Base-by-base conservation (phyloP, 495 filamentous ascomycete genomes). In the Penicillium crystallinum region DNA sequence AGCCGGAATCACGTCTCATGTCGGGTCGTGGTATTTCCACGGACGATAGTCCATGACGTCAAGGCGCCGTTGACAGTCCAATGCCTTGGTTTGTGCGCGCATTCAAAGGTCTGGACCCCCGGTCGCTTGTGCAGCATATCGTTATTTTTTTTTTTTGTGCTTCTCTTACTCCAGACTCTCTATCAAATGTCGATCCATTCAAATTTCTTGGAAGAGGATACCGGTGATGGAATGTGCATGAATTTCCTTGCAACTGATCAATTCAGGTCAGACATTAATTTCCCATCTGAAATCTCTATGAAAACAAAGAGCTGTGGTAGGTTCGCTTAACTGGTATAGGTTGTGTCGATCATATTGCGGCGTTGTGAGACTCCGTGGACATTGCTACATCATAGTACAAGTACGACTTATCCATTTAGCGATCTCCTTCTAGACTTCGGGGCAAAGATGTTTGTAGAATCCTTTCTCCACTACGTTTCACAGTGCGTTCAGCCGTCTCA, bases 31-130 rank as follows among this genome's bases (percentile, higher is more conserved):
- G 43, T 55, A 57, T 34, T 62, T 42, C 56, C 56, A 59, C 58
- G 52, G 52, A 17, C 11, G 29, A 12, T 33, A 52, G 18, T 52
- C 36, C 6, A 57, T 65, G 59, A 65, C 44, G 62, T 65, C 62
- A 65, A 22, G 30, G 44, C 50, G 52, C 57, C 21, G 40, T 53
- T 52, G 59, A 56, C 57, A 58, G 59, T 46, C 59, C 4, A 46
- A 18, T 65, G 50, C 59, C 62, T 63, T 65, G 59, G 62, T 61
- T 59, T 65, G 23, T 6, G 37, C n/a, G 37, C n/a, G 37, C 33
- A 18, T 49, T 35, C 53, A 54, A 46, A 40, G 62, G 56, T 54
- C 62, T 42, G 30, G 23, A 38, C 53, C 53, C 51, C 56, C 49
- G 43, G 46, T 56, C 36, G 31, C 47, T 35, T 42, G 25, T 56